Evolutionary conservation across 78 protist genomes (phyloP), one percentile per base, ranked within the genome.

Genomic region (Goniomonas avonlea): DNA sequence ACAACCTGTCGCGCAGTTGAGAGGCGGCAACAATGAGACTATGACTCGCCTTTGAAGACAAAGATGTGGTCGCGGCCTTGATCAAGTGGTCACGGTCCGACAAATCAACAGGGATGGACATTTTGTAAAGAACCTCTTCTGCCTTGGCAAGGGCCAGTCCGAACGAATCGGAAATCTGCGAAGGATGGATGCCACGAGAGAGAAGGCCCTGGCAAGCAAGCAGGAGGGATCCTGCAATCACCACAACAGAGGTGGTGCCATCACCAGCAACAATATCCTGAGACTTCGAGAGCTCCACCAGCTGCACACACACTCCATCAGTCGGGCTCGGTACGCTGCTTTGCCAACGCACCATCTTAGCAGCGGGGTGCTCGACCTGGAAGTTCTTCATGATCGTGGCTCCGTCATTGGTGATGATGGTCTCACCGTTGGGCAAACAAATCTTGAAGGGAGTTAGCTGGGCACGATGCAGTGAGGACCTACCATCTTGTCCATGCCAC

Each of bases 181-280:
- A n/a, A 2, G 99, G 96, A 84, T 98, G 99, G 84, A 98, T 92
- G 32, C 97, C 97, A 45, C 75, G 75, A 29, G 83, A 15, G 59
- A 89, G 53, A 39, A 83, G 73, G 20, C 13, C 15, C 1, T 7
- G 31, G 48, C 61, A 41, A 0, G 86, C 84, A 32, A 68, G 69
- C 20, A 98, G 85, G 39, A 98, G 70, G 27, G 96, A 65, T 9
- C 99, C 98, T 21, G 94, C 89, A 29, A 98, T 65, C 20, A 98
- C 98, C 21, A 93, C 96, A 0, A 98, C 99, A n/a, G 96, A 83
- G 25, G 99, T 98, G 2, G 99, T 98, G 40, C 99, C 99, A 73
- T 98, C 99, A 5, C 99, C 99, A 0, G 99, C 99, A 86, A 97
- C 99, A 50, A 95, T 84, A 61, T 98, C 99, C 85, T 98, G 99